Evolutionary conservation across 2,329 filamentous ascomycete genomes (phyloP), one percentile per base, ranked within the genome.

Genomic region (Xylogone sp.): DNA sequence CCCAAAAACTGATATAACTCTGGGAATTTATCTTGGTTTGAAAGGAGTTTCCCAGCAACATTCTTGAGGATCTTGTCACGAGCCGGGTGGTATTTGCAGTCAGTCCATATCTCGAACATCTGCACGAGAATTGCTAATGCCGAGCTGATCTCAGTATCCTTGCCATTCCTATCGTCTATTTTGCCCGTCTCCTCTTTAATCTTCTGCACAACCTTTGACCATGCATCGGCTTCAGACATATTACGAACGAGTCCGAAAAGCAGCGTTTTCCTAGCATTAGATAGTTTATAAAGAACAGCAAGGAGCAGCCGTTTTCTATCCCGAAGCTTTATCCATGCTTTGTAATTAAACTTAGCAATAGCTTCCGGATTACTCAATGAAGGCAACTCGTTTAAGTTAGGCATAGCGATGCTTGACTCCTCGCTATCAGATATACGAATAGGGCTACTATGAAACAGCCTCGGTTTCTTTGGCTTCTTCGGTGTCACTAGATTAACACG

Each of bases 241-340:
- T 42, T 42, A 22, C 43, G 22, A 27, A 63, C 47, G 39, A 59
- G 34, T 1, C 53, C 47, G 9, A 57, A 44, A 9, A 60, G 49
- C 18, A 39, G 27, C 8, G 20, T 21, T 39, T 53, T 50, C 34
- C 21, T 42, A 27, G 18, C 19, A 21, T 24, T 39, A 12, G 50
- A 43, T 45, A 72, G 61, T 10, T 69, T 63, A 7, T 58, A 52
- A 1, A 78, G 58, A 2, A 71, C 55, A 48, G 75, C 73, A 46
- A 75, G 69, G 20, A 78, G 55, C 1, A 76, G 59, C 5, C 73
- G 68, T 39, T 71, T 69, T 10, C 50, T 53, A 46, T 66, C 61
- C n/a, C 29, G 18, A 18, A 52, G 27, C 8, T 54, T 53, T 29
- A 51, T 47, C 61, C 59, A 66, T 18, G 43, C 44, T 7, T 49